Conservation (phyloP, 2,329 filamentous ascomycete species). For the Endothia cerciana region DNA sequence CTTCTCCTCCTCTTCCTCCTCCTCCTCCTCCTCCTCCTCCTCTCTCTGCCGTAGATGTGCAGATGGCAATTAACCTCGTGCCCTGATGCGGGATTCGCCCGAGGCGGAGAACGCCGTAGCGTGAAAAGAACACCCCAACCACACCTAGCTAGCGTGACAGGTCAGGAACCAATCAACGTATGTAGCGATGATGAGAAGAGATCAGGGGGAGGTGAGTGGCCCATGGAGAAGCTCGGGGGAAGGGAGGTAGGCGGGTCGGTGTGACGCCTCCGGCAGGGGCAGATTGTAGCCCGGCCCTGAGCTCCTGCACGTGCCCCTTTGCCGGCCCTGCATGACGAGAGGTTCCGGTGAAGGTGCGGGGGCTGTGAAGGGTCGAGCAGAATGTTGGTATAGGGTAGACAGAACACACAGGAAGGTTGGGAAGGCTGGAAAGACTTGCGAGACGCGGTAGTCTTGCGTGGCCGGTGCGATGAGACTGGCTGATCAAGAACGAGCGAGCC, state of each 20-base stretch:
- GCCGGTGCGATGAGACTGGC: not conserved
- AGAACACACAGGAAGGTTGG: constrained; percentile 6
- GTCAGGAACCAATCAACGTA: too few relatives aligned
- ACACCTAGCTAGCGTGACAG: not conserved
- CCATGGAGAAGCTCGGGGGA: not conserved
- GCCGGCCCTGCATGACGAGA: not conserved
- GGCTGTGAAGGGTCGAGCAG: not conserved
- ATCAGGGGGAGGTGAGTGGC: not conserved
- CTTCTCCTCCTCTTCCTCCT: too few relatives aligned
- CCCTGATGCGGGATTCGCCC: not conserved
- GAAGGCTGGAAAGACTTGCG: not conserved
- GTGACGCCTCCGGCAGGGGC: not conserved
- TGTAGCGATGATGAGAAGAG: constrained; percentile 5
- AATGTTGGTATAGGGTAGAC: constrained; percentile 11
- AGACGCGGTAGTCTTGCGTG: not conserved
- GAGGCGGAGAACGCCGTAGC: not conserved
- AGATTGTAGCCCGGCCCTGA: not conserved
- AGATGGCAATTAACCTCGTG: not conserved
- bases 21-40: not conserved
- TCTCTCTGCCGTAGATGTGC: not conserved
- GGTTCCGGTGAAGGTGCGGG: not conserved
- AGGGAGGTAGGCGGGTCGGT: not conserved
- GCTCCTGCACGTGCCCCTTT: constrained; percentile 2
- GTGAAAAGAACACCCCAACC: not conserved
- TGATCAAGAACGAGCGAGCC: constrained; percentile 11